A percentile compares a stretch with the other conserved stretches of the same genome.
These are phyloP conservation scores for Cutaneotrichosporon sp. DNA, from an alignment of 1,284 basidiomycete genomes.

Conservation along the genomic window DNA sequence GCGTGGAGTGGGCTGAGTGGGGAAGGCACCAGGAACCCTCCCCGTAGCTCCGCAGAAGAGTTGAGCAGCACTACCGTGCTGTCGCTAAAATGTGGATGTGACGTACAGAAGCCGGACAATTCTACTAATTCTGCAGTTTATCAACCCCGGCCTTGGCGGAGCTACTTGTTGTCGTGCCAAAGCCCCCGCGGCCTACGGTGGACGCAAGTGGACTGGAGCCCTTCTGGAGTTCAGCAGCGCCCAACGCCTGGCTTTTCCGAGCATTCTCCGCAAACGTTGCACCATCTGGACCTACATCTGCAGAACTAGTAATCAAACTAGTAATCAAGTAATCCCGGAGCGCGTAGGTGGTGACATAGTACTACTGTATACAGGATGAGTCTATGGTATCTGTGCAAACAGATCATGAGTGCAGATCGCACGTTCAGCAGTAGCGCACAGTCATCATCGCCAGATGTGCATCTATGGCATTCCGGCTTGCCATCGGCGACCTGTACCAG, in stretches of 20 bases:
- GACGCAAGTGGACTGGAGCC: background rate
- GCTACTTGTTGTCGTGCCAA: too few species aligned
- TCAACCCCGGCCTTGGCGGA: background rate
- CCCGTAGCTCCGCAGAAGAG: too few species aligned
- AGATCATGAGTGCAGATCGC: background rate
- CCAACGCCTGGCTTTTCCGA: background rate
- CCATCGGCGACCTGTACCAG: too few species aligned
- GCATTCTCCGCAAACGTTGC: background rate
- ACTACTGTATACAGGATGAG: background rate
- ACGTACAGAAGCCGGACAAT: too few species aligned
- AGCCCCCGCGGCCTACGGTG: background rate
- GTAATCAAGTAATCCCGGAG: background rate
- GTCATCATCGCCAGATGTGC: background rate
- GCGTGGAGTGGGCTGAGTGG: too few species aligned
- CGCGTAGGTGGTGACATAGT: background rate
- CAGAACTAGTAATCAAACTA: background rate
- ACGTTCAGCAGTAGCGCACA: background rate
- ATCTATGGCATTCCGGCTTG: background rate
- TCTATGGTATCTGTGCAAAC: background rate
- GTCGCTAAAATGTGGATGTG: too few species aligned
- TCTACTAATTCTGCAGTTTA: conserved; percentile 5
- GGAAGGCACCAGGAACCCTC: too few species aligned
- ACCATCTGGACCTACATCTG: background rate
- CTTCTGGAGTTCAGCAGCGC: background rate
- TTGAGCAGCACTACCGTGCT: too few species aligned